A percentile compares a stretch with the other conserved stretches of the same genome.
These are phyloP conservation scores for Lentinula aciculospora DNA, from an alignment of 768 basidiomycete species.

Conservation along the genomic window DNA sequence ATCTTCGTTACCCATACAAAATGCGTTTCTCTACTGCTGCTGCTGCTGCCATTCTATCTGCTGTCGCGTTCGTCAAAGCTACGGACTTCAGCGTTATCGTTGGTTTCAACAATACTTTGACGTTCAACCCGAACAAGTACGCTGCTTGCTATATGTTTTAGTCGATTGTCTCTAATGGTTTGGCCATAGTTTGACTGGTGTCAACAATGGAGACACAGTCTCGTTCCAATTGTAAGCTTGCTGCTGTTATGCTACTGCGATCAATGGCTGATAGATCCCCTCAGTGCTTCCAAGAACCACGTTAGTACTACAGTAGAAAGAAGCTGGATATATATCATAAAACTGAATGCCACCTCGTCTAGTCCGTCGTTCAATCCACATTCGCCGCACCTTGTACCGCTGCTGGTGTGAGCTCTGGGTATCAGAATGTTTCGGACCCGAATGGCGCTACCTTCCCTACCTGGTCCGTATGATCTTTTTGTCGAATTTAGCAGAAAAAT, in stretches of 20 bases:
- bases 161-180: background rate
- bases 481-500: background rate
- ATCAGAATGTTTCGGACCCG: slow-evolving; percentile 26
- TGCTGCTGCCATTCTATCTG: slow-evolving; percentile 32
- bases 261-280: no score
- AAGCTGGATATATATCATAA: background rate
- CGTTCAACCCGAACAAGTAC: slow-evolving; percentile 28
- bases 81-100: slow-evolving; percentile 32
- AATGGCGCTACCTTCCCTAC: slow-evolving; percentile 30
- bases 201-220: slow-evolving; percentile 37
- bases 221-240: slow-evolving; percentile 46
- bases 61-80: slow-evolving; percentile 33
- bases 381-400: slow-evolving; percentile 48
- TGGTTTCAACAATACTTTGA: slow-evolving; percentile 28
- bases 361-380: slow-evolving; percentile 59
- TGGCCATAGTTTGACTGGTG: slow-evolving; percentile 28
- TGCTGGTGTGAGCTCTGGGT: slow-evolving; percentile 47
- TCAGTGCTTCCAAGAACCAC: slow-evolving; percentile 40
- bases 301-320: slow-evolving; percentile 19
- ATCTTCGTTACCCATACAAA: slow-evolving; percentile 20
- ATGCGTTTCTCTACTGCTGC: slow-evolving; percentile 49
- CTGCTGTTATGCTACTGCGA: background rate
- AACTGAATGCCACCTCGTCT: background rate
- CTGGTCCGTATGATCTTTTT: slow-evolving; percentile 18
- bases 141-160: background rate